Evolutionary conservation across 176 grass and related monocot species (phyloP).

Genomic region (Ensete ventricosum): DNA sequence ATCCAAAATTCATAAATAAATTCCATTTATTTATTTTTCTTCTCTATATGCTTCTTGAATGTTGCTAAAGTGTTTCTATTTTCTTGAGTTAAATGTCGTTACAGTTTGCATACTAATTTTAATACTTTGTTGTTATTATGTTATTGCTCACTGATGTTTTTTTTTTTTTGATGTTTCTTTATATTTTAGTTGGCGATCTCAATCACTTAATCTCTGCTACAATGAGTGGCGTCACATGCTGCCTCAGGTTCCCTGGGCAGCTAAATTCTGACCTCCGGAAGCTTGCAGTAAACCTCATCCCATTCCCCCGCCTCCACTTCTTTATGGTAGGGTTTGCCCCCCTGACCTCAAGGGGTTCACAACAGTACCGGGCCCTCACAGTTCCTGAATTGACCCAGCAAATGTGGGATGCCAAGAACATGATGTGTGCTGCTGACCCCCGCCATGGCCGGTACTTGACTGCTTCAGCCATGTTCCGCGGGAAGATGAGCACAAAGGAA

Average conservation of each 20-base stretch:
- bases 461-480: conserved; percentile 15
- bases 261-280: conserved; percentile 15
- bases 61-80: not conserved
- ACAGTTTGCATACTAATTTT: too few relatives aligned
- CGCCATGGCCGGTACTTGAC: conserved; percentile 13
- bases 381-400: conserved; percentile 18
- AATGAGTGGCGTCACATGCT: conserved; percentile 14
- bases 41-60: not conserved
- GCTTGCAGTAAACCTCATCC: conserved; percentile 15
- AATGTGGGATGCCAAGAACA: conserved; percentile 21
- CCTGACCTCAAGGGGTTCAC: conserved; percentile 16
- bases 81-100: not conserved
- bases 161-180: not conserved
- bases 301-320: conserved; percentile 14
- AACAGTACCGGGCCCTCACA: conserved; percentile 15
- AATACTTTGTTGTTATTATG: too few relatives aligned
- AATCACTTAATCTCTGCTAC: conserved; percentile 17
- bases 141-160: not conserved
- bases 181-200: conserved; percentile 10
- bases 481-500: conserved; percentile 18
- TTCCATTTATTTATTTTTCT: too few relatives aligned
- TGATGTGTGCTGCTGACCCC: conserved; percentile 18
- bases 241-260: conserved; percentile 10
- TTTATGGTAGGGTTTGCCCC: conserved; percentile 19
- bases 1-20: too few relatives aligned